phyloP scores from a whole-genome alignment of 1,284 basidiomycete species.

The Earliella scabrosa region DNA sequence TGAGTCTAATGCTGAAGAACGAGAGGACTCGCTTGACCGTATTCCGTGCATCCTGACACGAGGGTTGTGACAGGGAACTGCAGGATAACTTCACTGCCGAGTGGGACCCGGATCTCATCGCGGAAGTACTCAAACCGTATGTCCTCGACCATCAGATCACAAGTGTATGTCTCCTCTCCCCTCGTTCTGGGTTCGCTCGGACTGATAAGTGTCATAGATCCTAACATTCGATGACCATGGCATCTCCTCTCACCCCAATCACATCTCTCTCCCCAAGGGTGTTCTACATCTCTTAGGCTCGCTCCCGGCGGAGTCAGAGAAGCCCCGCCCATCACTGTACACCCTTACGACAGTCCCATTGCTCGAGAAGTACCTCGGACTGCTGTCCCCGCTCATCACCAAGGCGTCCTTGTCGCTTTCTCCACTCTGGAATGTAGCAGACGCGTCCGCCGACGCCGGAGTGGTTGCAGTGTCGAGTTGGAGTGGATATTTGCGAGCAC shows the following conservation, averaged over 20 bases:
- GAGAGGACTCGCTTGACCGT: too few relatives aligned
- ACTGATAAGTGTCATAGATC: constrained; percentile 54
- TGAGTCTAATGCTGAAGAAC: too few relatives aligned
- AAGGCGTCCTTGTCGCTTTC: background rate
- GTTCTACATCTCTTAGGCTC: constrained; percentile 44
- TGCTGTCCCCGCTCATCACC: constrained; percentile 42
- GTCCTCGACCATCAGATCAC: constrained; percentile 64
- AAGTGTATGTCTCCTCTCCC: constrained; percentile 50
- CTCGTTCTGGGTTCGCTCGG: background rate
- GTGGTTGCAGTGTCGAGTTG: constrained; percentile 60
- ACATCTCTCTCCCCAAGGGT: constrained; percentile 75
- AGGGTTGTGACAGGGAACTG: constrained; percentile 73
- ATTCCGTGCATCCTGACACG: too few relatives aligned
- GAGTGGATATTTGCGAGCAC: constrained; percentile 57
- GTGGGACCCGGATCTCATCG: constrained; percentile 73
- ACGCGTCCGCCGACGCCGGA: constrained; percentile 15
- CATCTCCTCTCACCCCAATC: constrained; percentile 90
- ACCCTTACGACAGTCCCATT: constrained; percentile 64
- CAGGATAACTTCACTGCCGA: constrained; percentile 75
- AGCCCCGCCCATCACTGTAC: constrained; percentile 48
- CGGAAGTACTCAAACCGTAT: constrained; percentile 62
- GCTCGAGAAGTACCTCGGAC: constrained; percentile 63
- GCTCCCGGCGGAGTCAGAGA: constrained; percentile 22
- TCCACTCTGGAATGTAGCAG: background rate
- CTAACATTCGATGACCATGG: constrained; percentile 89